Base-by-base conservation (phyloP, 75 land plant species). In the Picea sitchensis region DNA sequence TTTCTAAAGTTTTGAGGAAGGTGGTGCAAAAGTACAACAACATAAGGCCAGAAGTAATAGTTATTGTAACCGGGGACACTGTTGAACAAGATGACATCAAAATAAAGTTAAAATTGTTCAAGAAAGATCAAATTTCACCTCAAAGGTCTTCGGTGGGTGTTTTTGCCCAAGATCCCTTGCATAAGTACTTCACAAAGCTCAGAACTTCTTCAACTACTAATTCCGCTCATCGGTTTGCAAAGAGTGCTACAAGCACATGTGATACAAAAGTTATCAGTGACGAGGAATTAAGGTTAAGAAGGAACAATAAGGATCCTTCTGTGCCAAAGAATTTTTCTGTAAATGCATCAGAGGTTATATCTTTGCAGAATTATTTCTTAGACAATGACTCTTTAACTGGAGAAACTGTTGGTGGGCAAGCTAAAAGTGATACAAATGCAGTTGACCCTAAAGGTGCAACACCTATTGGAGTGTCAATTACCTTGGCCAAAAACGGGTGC, bases 11-110 rank as follows among this genome's bases (percentile, higher is more conserved):
- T n/a, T 77, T 87, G 32, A 76, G 79, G 11, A 87, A 87, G 68
- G 87, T 84, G 14, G 87, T 81, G 38, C 87, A 81, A 59, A 87
- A 87, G 80, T 87, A 78, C 78, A 87, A 75, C 72, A 87, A 81
- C 65, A 81, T 65, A 31, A 82, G 87, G 21, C 88, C 88, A 54
- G 88, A 87, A 47, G 88, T 87, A 13, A 76, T 87, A 59, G 88
- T 84, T 21, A 81, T 87, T 32, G 88, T 87, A 13, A 81, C 88
- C 13, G 88, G 86, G 38, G 56, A 56, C 20, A 62, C 58, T 71
- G 12, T 38, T 38, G 47, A 20, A 7, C 23, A 20, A 41, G 73
- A 4, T 44, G 23, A 71, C 13, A 71, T 11, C n/a, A 47, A 71
- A 8, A 20, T 71, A 36, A 71, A 71, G 44, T 44, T n/a, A 44